Conservation (phyloP, 2,329 filamentous ascomycete species). For the Cytospora piceicola region DNA sequence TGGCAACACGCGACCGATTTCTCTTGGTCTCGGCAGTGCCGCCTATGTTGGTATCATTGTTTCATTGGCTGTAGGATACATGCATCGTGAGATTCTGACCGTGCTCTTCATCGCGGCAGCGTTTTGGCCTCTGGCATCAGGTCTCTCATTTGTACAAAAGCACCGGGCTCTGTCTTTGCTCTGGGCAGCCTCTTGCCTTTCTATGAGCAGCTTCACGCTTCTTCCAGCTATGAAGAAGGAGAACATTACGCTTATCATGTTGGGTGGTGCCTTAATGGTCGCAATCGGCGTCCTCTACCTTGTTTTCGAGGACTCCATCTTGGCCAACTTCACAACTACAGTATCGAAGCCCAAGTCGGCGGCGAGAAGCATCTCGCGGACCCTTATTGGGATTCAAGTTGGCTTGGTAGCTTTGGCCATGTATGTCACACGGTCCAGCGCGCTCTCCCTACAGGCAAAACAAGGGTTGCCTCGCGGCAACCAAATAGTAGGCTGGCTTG, state of each 20-base stretch:
- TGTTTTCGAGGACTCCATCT: conserved; percentile 69
- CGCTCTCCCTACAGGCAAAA: conserved; percentile 82
- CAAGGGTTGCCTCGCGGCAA: conserved; percentile 84
- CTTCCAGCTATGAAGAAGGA: conserved; percentile 87
- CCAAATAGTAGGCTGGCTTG: conserved; percentile 82
- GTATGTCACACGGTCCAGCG: conserved; percentile 83
- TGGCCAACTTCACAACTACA: conserved; percentile 48
- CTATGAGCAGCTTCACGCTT: conserved; percentile 91
- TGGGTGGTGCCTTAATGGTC: conserved; percentile 80
- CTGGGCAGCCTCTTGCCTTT: conserved; percentile 76
- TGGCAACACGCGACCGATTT: conserved; percentile 52
- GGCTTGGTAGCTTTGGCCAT: conserved; percentile 82
- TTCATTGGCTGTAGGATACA: conserved; percentile 88
- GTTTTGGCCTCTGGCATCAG: conserved; percentile 78
- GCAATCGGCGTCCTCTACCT: conserved; percentile 77
- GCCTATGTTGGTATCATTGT: conserved; percentile 77
- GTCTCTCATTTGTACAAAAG: conserved; percentile 69
- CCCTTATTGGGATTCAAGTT: conserved; percentile 70
- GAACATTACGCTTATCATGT: conserved; percentile 69
- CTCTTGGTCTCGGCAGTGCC: conserved; percentile 64
- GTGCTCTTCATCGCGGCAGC: conserved; percentile 75
- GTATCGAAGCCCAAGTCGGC: conserved; percentile 33
- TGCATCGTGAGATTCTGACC: conserved; percentile 85
- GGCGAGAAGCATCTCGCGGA: conserved; percentile 55
- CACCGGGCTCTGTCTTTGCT: conserved; percentile 67